These are phyloP conservation scores for Coemansia sp. DNA, from an alignment of 192 early-diverging fungal genomes.

Conservation along the genomic window DNA sequence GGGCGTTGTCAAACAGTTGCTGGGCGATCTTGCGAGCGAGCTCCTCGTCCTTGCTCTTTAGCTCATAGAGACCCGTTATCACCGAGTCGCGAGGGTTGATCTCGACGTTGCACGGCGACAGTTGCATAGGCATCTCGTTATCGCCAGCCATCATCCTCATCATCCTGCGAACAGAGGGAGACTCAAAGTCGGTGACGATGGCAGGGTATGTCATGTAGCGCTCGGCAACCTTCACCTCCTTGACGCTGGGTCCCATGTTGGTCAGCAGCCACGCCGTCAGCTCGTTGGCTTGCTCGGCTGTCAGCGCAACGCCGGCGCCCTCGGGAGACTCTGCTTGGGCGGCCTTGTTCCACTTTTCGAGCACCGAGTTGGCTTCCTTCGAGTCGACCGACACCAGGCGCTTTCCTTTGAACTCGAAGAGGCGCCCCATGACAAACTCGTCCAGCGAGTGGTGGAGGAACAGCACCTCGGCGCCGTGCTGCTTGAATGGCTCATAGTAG, in stretches of 20 bases:
- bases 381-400: constrained; percentile 62
- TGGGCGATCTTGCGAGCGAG: constrained; percentile 70
- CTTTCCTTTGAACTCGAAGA: constrained; percentile 78
- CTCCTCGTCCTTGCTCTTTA: constrained; percentile 61
- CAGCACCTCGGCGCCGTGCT: constrained; percentile 89
- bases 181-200: constrained; percentile 75
- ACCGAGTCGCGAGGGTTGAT: constrained; percentile 74
- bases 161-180: constrained; percentile 68
- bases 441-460: constrained; percentile 78
- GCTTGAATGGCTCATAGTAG: constrained; percentile 89
- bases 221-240: constrained; percentile 71
- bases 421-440: constrained; percentile 75
- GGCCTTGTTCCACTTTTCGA: constrained; percentile 68
- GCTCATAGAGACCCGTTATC: constrained; percentile 65
- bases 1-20: constrained; percentile 77
- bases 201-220: constrained; percentile 75
- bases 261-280: constrained; percentile 66
- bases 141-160: constrained; percentile 59
- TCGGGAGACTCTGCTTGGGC: constrained; percentile 50
- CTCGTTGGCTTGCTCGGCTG: constrained; percentile 60
- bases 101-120: constrained; percentile 71
- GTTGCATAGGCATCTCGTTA: constrained; percentile 51
- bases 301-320: constrained; percentile 44
- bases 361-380: constrained; percentile 69
- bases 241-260: constrained; percentile 66